Conservation (phyloP, 192 early-diverging fungal species). For the Entrophospora sp. region DNA sequence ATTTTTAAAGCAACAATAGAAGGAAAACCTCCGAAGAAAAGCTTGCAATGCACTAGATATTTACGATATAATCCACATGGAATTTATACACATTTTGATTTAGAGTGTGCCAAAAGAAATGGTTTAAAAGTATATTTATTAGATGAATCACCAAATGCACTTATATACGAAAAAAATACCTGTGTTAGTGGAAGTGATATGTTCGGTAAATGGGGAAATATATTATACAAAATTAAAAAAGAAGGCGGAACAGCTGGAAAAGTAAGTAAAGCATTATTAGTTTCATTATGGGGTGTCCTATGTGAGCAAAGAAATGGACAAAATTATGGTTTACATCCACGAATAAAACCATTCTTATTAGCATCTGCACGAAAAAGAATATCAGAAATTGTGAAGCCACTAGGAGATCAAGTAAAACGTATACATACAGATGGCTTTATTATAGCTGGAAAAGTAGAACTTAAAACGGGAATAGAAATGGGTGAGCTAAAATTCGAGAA, state of each 20-base stretch:
- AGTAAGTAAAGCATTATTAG: background rate
- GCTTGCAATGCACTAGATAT: background rate
- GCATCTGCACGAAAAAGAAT: background rate
- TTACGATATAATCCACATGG: background rate
- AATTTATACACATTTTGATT: background rate
- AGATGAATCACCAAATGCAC: background rate
- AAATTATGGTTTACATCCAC: background rate
- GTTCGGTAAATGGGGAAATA: background rate
- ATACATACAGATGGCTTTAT: constrained; percentile 2
- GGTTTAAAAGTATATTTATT: background rate
- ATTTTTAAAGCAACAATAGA: background rate
- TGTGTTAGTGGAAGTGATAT: background rate
- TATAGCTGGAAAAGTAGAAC: background rate
- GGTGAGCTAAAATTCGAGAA: background rate
- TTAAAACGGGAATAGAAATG: background rate
- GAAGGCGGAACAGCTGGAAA: background rate
- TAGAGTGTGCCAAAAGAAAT: background rate
- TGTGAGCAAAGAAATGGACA: background rate
- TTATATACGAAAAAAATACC: background rate
- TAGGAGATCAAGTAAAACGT: background rate
- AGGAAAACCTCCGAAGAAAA: background rate
- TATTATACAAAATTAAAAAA: background rate
- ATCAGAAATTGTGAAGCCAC: background rate
- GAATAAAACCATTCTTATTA: background rate
- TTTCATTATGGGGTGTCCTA: background rate